Conservation (phyloP, 257 asterid species). For the Orobanche coerulescens region DNA sequence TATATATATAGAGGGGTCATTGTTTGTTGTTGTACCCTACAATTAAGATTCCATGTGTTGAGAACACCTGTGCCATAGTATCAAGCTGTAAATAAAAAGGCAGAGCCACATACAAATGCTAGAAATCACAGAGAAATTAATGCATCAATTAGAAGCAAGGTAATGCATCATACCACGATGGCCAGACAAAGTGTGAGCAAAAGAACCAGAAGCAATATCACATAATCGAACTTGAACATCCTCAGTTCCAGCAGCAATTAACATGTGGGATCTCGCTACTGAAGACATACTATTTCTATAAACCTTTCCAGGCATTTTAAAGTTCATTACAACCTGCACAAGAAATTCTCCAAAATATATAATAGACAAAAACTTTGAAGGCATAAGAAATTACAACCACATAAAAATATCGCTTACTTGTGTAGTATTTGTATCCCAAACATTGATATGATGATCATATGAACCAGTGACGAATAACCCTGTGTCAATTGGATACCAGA, state of each 20-base stretch:
- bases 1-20: background rate
- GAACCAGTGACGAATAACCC: constrained; percentile 95
- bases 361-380: constrained; percentile 1
- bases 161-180: constrained; percentile 72
- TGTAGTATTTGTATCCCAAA: constrained; percentile 93
- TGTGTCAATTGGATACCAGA: constrained; percentile 95
- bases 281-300: constrained; percentile 87
- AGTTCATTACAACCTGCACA: constrained; percentile 64
- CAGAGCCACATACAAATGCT: background rate
- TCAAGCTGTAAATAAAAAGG: background rate
- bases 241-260: constrained; percentile 93
- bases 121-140: background rate
- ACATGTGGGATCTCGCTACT: constrained; percentile 80
- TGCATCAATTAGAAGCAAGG: background rate
- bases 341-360: constrained; percentile 19
- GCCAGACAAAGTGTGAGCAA: constrained; percentile 95
- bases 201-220: constrained; percentile 96
- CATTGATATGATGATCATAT: constrained; percentile 81
- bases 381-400: background rate
- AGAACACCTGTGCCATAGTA: background rate
- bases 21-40: background rate
- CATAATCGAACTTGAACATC: constrained; percentile 99
- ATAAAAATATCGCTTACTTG: constrained; percentile 39
- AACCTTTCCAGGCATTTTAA: constrained; percentile 99
- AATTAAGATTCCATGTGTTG: background rate